Evolutionary conservation across 2,329 filamentous ascomycete species (phyloP).

Genomic region (Gaeumannomyces tritici): DNA sequence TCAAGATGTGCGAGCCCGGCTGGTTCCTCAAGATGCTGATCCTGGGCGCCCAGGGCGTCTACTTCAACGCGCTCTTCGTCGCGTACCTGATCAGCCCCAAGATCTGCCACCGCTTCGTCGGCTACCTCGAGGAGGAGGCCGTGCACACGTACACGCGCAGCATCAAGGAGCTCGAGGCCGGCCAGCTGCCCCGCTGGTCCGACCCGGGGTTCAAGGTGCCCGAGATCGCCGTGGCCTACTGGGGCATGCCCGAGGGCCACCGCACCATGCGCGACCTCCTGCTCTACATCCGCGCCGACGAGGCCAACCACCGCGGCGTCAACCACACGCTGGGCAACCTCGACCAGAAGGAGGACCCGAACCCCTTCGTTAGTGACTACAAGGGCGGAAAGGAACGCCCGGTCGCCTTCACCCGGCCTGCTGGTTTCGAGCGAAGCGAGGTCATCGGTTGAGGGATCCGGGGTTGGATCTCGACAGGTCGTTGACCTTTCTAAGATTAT

Average conservation of each 20-base stretch:
- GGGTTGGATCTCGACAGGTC: neutral
- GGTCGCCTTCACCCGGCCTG: slow-evolving; percentile 53
- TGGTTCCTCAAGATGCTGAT: slow-evolving; percentile 86
- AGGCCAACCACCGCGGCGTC: slow-evolving; percentile 84
- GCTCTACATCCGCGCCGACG: slow-evolving; percentile 73
- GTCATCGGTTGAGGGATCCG: slow-evolving; percentile 37
- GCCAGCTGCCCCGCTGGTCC: slow-evolving; percentile 75
- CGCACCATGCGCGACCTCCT: slow-evolving; percentile 80
- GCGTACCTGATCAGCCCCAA: slow-evolving; percentile 79
- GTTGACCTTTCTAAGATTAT: neutral
- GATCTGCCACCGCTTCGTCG: slow-evolving; percentile 90
- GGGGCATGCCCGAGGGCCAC: slow-evolving; percentile 81
- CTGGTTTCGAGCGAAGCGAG: slow-evolving; percentile 77
- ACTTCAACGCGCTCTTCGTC: slow-evolving; percentile 91
- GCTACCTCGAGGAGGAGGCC: slow-evolving; percentile 94
- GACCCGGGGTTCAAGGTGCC: slow-evolving; percentile 63
- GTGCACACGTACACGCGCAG: slow-evolving; percentile 91
- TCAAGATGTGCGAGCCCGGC: slow-evolving; percentile 72
- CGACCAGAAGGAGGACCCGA: slow-evolving; percentile 76
- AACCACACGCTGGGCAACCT: slow-evolving; percentile 93
- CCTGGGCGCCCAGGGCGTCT: slow-evolving; percentile 85
- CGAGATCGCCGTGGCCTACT: slow-evolving; percentile 85
- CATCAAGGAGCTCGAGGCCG: slow-evolving; percentile 76
- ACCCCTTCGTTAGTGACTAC: slow-evolving; percentile 82
- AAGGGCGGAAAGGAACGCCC: slow-evolving; percentile 59